Evolutionary conservation across 805 yeast species (phyloP), one percentile per base, ranked within the genome.

Genomic region (Wickerhamiella spandovensis): DNA sequence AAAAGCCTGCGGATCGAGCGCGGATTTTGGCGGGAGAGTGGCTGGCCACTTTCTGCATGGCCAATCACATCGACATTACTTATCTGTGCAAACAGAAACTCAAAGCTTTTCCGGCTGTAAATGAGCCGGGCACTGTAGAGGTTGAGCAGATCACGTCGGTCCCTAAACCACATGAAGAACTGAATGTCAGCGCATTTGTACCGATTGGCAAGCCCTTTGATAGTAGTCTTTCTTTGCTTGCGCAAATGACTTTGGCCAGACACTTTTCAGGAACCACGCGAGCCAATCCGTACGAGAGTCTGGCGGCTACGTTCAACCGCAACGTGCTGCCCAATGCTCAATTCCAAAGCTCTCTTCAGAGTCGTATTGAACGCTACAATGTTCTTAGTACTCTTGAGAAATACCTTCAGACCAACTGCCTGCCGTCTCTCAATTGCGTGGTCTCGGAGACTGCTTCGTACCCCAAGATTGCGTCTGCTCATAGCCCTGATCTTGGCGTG

Each of bases 141-240:
- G 21, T 24, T 2, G 56, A 53, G 32, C 45, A 41, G 8, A 20
- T 56, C 12, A 37, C 50, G 22, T 17, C 22, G 12, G 2, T 2
- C 13, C 52, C 61, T 1, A 56, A 49, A 3, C 37, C 37, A 15
- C 57, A 58, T 21, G 57, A 48, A 17, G 35, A 45, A 1, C 44
- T 57, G 1, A 45, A 45, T 15, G 47, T 47, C 2, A 13, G 23
- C 8, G 53, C 54, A n/a, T 57, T 56, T 32, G 57, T 52, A 1
- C 59, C 62, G 2, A 42, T 58, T 7, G 53, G 55, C 10, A 39
- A 49, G 23, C 55, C 55, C 0, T 53, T 56, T 17, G 60, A 58
- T 18, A 56, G 60, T 46, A 21, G 55, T 20, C 47, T 58, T 1
- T 46, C 59, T 2, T 47, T 55, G 10, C 42, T 57, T n/a, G 51